A percentile compares a stretch with the other conserved stretches of the same genome.
These are phyloP conservation scores for Agrocybe praecox DNA, from an alignment of 768 basidiomycete genomes.

Conservation along the genomic window DNA sequence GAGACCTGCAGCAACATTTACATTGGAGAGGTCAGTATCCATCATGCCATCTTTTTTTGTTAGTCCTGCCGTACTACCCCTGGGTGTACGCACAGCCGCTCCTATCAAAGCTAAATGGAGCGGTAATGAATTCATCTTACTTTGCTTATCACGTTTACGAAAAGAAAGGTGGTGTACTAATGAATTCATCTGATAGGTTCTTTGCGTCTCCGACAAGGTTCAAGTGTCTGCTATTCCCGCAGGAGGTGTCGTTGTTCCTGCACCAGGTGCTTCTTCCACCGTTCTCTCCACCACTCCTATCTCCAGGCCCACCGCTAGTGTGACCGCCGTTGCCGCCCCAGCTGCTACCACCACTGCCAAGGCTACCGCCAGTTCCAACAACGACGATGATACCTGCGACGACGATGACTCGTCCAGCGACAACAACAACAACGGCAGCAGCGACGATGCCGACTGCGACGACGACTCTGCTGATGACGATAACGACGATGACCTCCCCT, in stretches of 20 bases:
- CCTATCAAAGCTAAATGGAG: too few relatives aligned
- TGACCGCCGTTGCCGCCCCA: constrained; percentile 3
- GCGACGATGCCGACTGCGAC: constrained; percentile 4
- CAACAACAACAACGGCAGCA: constrained; percentile 7
- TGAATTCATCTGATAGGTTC: constrained; percentile 19
- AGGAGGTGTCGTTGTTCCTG: constrained; percentile 17
- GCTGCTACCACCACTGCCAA: constrained; percentile 3
- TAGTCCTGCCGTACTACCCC: neutral
- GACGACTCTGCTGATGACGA: constrained; percentile 9
- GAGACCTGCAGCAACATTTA: constrained; percentile 55
- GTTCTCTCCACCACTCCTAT: constrained; percentile 6
- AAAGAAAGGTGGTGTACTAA: neutral
- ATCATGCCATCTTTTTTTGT: neutral
- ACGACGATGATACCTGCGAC: constrained; percentile 11
- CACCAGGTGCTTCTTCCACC: constrained; percentile 14
- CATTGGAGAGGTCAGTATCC: constrained; percentile 51
- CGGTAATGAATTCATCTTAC: too few relatives aligned
- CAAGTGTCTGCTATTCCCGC: constrained; percentile 25
- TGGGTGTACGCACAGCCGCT: too few relatives aligned
- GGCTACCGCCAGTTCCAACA: neutral
- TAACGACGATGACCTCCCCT: constrained; percentile 24
- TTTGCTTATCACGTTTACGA: too few relatives aligned
- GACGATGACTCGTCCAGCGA: constrained; percentile 3
- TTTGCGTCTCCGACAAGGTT: constrained; percentile 24
- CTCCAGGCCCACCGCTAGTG: neutral